Evolutionary conservation across 768 basidiomycete genomes (phyloP), one percentile per base, ranked within the genome.

Genomic region (Amanita pallidorosea): DNA sequence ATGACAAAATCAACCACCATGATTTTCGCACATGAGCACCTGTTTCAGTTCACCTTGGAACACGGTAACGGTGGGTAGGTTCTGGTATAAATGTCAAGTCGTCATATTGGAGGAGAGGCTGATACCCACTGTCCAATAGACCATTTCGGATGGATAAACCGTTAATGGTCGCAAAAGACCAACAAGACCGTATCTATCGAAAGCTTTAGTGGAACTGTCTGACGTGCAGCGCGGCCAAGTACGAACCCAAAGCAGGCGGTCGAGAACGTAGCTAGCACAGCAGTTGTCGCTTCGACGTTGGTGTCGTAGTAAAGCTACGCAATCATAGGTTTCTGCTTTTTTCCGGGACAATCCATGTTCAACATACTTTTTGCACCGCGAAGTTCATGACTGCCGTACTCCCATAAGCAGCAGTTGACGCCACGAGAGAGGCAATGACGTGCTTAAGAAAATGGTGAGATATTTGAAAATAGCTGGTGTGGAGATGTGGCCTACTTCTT

Each of bases 121-220:
- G 22, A 27, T 9, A 66, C 73, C 53, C 57, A 78, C 77, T 38
- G 53, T 49, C 78, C 78, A 80, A 54, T 80, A 81, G 15, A 82
- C 77, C 77, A 78, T 77, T 59, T 79, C 78, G n/a, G 75, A 73
- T 0, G 78, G 78, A 58, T 80, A 79, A 6, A 81, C 77, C 0
- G 75, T 77, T 18, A 81, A 64, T 2, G 79, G 78, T 3, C 80
- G 73, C 8, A 81, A 63, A 3, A 83, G 56, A 3, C 81, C 81
- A 5, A 79, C 77, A 5, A 83, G 62, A 2, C 79, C 80, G 55
- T 80, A 81, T 15, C 79, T 79, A 40, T 34, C 42, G 38, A 27
- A 42, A 22, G 20, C n/a, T 36, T 18, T 33, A 41, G 45, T 29
- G 35, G 4, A 23, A 18, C 45, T 7, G 2, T 5, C 37, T 29